phyloP scores from a whole-genome alignment of 2,329 filamentous ascomycete species.

The Cercospora sp. region DNA sequence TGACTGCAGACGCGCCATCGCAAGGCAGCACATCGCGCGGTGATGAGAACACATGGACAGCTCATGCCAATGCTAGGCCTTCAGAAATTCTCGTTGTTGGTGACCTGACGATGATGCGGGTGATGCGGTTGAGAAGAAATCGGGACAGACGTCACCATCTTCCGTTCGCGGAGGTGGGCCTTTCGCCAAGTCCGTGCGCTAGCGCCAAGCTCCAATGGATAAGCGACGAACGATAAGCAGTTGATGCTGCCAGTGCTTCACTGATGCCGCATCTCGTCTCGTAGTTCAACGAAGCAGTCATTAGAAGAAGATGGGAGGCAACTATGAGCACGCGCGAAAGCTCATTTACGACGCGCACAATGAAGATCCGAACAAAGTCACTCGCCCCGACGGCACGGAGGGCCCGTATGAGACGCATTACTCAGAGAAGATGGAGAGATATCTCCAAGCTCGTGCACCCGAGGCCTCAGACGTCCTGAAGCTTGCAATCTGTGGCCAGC shows the following conservation, averaged over 20 bases:
- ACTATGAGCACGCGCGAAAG: constrained; percentile 51
- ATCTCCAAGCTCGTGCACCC: constrained; percentile 63
- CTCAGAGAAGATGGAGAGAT: constrained; percentile 74
- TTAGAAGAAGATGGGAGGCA: constrained; percentile 18
- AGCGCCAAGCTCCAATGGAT: not conserved
- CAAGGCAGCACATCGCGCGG: not conserved
- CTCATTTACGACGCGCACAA: constrained; percentile 74
- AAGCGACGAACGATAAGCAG: not conserved
- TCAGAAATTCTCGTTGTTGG: not conserved
- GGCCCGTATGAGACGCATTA: constrained; percentile 81
- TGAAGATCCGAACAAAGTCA: constrained; percentile 62
- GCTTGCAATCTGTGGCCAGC: constrained; percentile 79
- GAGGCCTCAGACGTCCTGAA: constrained; percentile 66
- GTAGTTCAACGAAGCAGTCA: not conserved
- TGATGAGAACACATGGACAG: not conserved
- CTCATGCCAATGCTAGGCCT: not conserved
- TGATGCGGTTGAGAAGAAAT: not conserved
- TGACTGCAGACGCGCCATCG: not conserved
- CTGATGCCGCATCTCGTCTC: not conserved
- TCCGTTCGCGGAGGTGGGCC: not conserved
- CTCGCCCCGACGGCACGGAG: constrained; percentile 45
- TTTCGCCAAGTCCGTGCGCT: not conserved
- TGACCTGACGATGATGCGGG: not conserved
- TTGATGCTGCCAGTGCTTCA: not conserved
- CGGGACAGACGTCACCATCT: not conserved